These are phyloP conservation scores for Cyberlindnera subsufficiens DNA, from an alignment of 805 yeast genomes.

Conservation along the genomic window DNA sequence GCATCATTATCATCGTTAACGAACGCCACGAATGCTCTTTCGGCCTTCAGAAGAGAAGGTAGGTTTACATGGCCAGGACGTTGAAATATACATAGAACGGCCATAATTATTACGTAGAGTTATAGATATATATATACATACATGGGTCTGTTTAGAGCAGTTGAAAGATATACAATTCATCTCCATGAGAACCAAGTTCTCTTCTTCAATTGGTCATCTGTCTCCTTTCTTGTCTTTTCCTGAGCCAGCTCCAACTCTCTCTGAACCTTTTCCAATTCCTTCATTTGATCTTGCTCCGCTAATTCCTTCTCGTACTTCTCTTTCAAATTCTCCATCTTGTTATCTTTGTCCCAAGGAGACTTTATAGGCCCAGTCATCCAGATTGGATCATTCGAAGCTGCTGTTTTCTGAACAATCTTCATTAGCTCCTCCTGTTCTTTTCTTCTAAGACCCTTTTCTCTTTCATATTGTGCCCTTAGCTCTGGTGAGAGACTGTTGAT, in stretches of 20 bases:
- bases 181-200: conserved; percentile 30
- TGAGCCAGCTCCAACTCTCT: conserved; percentile 31
- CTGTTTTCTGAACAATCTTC: conserved; percentile 57
- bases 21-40: conserved; percentile 23
- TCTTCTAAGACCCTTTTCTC: conserved; percentile 53
- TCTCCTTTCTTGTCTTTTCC: conserved; percentile 21
- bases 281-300: conserved; percentile 37
- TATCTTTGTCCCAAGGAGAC: conserved; percentile 56
- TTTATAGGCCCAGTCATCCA: conserved; percentile 74
- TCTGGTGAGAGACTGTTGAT: conserved; percentile 77
- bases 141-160: too few species aligned
- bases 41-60: conserved; percentile 22
- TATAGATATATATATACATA: too few species aligned
- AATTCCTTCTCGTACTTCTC: conserved; percentile 41
- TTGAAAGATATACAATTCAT: conserved; percentile 1
- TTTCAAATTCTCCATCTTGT: conserved; percentile 31
- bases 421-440: conserved; percentile 66
- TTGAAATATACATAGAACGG: not conserved
- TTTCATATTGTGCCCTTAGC: conserved; percentile 66
- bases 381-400: conserved; percentile 68
- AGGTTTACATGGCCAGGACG: conserved; percentile 25
- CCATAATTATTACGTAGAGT: too few species aligned
- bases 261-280: conserved; percentile 36
- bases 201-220: conserved; percentile 26
- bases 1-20: conserved; percentile 23